phyloP scores from a whole-genome alignment of 768 basidiomycete genomes.

The Galerina sulciceps region DNA sequence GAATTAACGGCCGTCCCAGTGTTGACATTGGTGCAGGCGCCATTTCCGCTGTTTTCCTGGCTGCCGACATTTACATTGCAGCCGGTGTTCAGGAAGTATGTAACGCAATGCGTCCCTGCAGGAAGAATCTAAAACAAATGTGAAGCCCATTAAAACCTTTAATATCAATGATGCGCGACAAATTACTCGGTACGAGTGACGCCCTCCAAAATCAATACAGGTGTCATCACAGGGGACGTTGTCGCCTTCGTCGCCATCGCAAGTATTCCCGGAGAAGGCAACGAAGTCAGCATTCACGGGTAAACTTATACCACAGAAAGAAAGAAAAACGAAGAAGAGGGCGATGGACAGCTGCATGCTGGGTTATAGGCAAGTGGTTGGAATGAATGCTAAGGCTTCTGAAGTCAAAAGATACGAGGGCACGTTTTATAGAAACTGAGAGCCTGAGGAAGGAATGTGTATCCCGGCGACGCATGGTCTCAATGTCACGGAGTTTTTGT shows the following conservation, averaged over 20 bases:
- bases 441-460: too few relatives aligned
- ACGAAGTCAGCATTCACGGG: not conserved
- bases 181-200: constrained; percentile 2
- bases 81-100: not conserved
- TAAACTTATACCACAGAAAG: too few relatives aligned
- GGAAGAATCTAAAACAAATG: not conserved
- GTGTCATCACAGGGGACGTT: constrained; percentile 1
- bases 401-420: too few relatives aligned
- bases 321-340: too few relatives aligned
- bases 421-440: too few relatives aligned
- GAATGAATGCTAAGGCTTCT: too few relatives aligned
- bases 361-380: too few relatives aligned
- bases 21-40: constrained; percentile 6
- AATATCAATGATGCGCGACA: too few relatives aligned
- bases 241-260: not conserved
- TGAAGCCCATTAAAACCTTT: too few relatives aligned
- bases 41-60: not conserved
- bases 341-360: too few relatives aligned
- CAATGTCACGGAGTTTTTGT: too few relatives aligned
- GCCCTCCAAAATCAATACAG: not conserved
- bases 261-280: not conserved
- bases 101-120: not conserved
- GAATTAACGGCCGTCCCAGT: constrained; percentile 5
- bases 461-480: too few relatives aligned
- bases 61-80: not conserved